Evolutionary conservation across 2,329 filamentous ascomycete species (phyloP).

Genomic region (Colletotrichum sp.): DNA sequence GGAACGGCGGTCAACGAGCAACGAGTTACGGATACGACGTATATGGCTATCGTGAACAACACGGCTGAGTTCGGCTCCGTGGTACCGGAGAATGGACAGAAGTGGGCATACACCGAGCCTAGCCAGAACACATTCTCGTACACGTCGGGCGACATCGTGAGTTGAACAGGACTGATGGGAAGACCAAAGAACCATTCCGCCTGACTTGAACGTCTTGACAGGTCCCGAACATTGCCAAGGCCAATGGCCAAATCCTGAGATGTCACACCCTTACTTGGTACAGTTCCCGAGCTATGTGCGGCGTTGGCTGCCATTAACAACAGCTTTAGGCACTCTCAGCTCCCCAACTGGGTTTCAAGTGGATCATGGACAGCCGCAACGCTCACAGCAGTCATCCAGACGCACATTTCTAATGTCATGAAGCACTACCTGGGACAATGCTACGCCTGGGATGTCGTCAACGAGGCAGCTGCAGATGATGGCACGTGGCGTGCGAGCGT

Average conservation of each 20-base stretch:
- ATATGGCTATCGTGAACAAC: slow-evolving; percentile 58
- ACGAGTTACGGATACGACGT: slow-evolving; percentile 47
- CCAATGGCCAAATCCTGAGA: slow-evolving; percentile 57
- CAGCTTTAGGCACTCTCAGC: slow-evolving; percentile 23
- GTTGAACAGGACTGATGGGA: background rate
- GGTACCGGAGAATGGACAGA: slow-evolving; percentile 65
- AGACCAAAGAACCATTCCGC: background rate
- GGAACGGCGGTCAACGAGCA: slow-evolving; percentile 63
- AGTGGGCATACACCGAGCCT: slow-evolving; percentile 45
- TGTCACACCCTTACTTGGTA: slow-evolving; percentile 67
- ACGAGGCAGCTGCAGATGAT: slow-evolving; percentile 50
- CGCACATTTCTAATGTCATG: slow-evolving; percentile 53
- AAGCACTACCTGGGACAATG: slow-evolving; percentile 50
- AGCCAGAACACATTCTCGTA: slow-evolving; percentile 8
- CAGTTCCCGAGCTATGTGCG: slow-evolving; percentile 19
- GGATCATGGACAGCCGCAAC: slow-evolving; percentile 16
- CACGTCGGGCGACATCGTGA: slow-evolving; percentile 14
- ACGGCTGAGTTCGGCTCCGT: slow-evolving; percentile 64
- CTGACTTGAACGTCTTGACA: background rate
- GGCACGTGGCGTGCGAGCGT: slow-evolving; percentile 49
- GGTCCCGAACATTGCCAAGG: slow-evolving; percentile 51
- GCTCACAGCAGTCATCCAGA: slow-evolving; percentile 46
- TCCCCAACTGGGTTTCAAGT: slow-evolving; percentile 25
- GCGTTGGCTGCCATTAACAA: background rate
- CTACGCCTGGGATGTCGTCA: slow-evolving; percentile 58